Percentiles rank a stretch among this genome's conserved stretches.
These are phyloP conservation scores for Tolypocladium amazonense DNA, from an alignment of 2,329 filamentous ascomycete species.

Conservation along the genomic window DNA sequence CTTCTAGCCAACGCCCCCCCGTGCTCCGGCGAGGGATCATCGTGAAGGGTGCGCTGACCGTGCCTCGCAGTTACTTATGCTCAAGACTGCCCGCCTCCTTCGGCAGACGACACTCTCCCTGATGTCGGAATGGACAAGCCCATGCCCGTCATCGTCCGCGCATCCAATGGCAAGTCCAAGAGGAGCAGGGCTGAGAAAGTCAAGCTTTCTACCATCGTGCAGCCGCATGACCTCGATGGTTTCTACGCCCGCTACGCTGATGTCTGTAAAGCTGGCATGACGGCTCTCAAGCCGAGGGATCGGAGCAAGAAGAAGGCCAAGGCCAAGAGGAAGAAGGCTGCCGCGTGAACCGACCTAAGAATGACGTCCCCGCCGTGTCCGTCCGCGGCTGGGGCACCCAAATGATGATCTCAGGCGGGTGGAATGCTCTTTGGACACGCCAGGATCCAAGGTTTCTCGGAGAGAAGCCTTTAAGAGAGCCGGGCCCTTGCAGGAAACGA, in stretches of 20 bases:
- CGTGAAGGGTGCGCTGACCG: conserved; percentile 1
- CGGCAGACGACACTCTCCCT: conserved; percentile 41
- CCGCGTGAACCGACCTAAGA: conserved; percentile 5
- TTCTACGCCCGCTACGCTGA: conserved; percentile 87
- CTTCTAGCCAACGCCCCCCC: background rate
- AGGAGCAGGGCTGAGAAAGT: conserved; percentile 46
- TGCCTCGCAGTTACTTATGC: conserved; percentile 28
- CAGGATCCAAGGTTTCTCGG: background rate
- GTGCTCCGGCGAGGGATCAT: background rate
- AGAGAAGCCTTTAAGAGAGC: background rate
- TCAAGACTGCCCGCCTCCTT: conserved; percentile 30
- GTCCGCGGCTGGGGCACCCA: background rate
- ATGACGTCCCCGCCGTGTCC: background rate
- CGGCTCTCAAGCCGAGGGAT: conserved; percentile 83
- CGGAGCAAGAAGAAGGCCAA: conserved; percentile 77
- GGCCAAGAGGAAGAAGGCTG: conserved; percentile 58
- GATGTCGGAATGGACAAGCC: conserved; percentile 49
- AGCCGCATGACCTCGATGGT: conserved; percentile 60
- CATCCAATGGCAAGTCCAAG: conserved; percentile 67
- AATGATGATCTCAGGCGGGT: background rate
- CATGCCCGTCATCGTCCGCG: conserved; percentile 69
- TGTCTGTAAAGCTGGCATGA: conserved; percentile 82
- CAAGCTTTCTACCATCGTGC: conserved; percentile 76
- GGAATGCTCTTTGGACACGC: background rate
- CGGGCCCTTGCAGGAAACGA: background rate